phyloP scores from a whole-genome alignment of 169 alveolate genomes.

The Eimeria acervulina region DNA sequence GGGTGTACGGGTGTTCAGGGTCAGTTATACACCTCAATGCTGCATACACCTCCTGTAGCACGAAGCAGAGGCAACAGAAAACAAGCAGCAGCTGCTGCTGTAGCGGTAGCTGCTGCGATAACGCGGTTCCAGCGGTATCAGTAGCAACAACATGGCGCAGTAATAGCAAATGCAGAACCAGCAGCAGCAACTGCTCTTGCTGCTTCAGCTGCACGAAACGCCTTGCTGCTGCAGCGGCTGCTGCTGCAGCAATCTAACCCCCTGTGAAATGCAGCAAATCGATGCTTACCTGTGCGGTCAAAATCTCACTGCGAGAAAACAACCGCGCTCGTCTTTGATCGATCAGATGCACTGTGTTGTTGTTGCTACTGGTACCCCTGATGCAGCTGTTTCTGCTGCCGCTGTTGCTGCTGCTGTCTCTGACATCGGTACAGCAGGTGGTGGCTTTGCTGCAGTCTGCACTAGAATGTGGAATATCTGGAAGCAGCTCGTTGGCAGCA shows the following conservation, averaged over 20 bases:
- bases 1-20: slow-evolving; percentile 97
- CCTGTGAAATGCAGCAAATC: background rate
- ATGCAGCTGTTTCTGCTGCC: background rate
- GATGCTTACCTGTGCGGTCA: slow-evolving; percentile 55
- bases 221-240: background rate
- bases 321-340: background rate
- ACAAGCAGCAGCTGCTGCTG: background rate
- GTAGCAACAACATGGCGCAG: background rate
- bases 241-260: background rate
- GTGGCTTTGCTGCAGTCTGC: background rate
- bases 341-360: background rate
- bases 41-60: slow-evolving; percentile 94
- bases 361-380: background rate
- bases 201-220: background rate
- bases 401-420: background rate
- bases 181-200: background rate
- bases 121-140: background rate
- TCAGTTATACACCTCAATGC: slow-evolving; percentile 96
- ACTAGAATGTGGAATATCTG: background rate
- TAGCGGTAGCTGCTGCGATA: background rate
- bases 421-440: background rate
- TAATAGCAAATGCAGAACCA: slow-evolving; percentile 2
- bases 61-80: background rate
- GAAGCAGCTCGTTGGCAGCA: background rate
- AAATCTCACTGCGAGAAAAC: background rate